phyloP scores from a whole-genome alignment of 2,329 filamentous ascomycete species.

The Apiospora sp. region DNA sequence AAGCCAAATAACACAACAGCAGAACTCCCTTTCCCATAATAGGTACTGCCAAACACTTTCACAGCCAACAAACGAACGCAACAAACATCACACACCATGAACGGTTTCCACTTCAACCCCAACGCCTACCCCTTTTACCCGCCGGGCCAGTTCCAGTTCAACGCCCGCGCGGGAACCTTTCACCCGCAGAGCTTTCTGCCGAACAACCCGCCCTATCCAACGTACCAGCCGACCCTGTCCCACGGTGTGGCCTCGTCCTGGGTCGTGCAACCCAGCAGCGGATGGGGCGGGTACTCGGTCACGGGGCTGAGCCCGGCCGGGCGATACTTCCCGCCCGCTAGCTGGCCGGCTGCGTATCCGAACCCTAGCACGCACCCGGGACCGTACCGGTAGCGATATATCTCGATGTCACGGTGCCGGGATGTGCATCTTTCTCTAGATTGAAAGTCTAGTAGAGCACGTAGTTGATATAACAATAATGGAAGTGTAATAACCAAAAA shows the following conservation, averaged over 20 bases:
- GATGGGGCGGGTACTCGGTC: neutral
- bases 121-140: neutral
- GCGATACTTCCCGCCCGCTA: neutral
- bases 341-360: neutral
- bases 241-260: conserved; percentile 1
- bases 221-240: neutral
- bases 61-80: neutral
- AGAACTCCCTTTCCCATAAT: neutral
- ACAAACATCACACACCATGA: neutral
- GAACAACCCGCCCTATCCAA: neutral
- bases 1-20: neutral
- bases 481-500: neutral
- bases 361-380: neutral
- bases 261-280: neutral
- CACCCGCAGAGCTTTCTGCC: conserved; percentile 4
- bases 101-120: neutral
- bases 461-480: neutral
- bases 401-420: too few relatives aligned
- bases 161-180: neutral
- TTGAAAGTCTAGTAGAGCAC: neutral
- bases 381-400: neutral
- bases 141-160: neutral
- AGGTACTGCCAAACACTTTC: neutral
- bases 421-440: too few relatives aligned
- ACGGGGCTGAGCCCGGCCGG: conserved; percentile 4